Percentiles rank a stretch among this genome's conserved stretches.
Conservation (phyloP, 2,329 filamentous ascomycete species). For the Fusarium annulatum region DNA sequence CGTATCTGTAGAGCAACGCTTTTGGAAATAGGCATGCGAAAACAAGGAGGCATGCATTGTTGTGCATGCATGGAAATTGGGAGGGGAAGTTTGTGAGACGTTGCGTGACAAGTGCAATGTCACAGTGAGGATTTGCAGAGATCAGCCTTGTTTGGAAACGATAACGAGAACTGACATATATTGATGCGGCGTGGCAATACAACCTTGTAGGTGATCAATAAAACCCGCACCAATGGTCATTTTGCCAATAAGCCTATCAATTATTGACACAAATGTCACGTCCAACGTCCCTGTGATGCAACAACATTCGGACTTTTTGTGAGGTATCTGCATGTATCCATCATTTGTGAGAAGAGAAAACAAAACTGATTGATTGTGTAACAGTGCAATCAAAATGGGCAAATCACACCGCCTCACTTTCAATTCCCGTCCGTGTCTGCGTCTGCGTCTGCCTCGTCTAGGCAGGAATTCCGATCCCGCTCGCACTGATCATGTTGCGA, state of each 20-base stretch:
- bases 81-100: constrained; percentile 3
- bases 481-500: constrained; percentile 27
- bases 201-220: background rate
- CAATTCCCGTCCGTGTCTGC: background rate
- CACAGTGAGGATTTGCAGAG: background rate
- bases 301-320: background rate
- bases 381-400: constrained; percentile 9
- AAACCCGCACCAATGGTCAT: background rate
- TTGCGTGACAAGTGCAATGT: background rate
- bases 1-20: constrained; percentile 13
- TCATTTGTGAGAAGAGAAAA: constrained; percentile 20
- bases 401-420: constrained; percentile 29
- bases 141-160: background rate
- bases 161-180: background rate
- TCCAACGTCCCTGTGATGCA: background rate
- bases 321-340: background rate
- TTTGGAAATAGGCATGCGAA: background rate
- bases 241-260: background rate
- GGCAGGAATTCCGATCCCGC: constrained; percentile 22
- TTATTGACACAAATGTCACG: background rate
- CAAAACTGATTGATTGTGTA: constrained; percentile 13
- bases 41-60: background rate
- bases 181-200: background rate
- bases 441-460: constrained; percentile 21
- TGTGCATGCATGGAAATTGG: background rate